A percentile compares a stretch with the other conserved stretches of the same genome.
These are phyloP conservation scores for Kickxella alabastrina DNA, from an alignment of 192 early-diverging fungal genomes.

Conservation along the genomic window DNA sequence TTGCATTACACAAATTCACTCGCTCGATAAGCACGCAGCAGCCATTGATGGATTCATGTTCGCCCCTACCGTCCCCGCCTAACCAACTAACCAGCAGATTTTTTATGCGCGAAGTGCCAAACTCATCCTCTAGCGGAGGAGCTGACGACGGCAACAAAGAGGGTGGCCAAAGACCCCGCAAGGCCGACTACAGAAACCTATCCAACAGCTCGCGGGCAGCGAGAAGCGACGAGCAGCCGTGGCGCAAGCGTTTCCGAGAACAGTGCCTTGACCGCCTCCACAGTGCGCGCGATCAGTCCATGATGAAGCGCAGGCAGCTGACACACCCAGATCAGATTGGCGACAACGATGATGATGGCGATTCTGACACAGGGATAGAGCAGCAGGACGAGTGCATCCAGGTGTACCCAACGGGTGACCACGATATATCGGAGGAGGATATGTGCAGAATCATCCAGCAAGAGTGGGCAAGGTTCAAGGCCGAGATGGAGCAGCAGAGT, in stretches of 20 bases:
- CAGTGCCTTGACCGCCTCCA: constrained; percentile 35
- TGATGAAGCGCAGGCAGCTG: constrained; percentile 35
- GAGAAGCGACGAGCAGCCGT: constrained; percentile 30
- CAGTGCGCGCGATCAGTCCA: constrained; percentile 33
- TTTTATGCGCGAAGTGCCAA: constrained; percentile 18
- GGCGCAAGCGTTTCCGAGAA: constrained; percentile 41
- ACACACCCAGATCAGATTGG: constrained; percentile 4
- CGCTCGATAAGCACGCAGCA: background rate
- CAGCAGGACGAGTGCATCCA: background rate
- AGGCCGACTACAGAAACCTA: constrained; percentile 29
- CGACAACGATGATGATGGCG: background rate
- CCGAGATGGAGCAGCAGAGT: constrained; percentile 41
- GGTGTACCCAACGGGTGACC: background rate
- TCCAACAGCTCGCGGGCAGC: constrained; percentile 30
- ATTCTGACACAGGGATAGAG: background rate
- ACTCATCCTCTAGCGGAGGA: constrained; percentile 42
- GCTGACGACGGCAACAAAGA: background rate
- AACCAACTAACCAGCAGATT: constrained; percentile 12
- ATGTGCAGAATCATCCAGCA: constrained; percentile 41
- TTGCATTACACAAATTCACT: constrained; percentile 1
- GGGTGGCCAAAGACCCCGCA: constrained; percentile 7
- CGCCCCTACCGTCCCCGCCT: constrained; percentile 40
- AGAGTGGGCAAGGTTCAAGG: constrained; percentile 40
- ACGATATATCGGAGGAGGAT: constrained; percentile 27
- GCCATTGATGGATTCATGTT: constrained; percentile 22